These are phyloP conservation scores for Penicillium parvum DNA, from an alignment of 495 filamentous ascomycete genomes.

Conservation along the genomic window DNA sequence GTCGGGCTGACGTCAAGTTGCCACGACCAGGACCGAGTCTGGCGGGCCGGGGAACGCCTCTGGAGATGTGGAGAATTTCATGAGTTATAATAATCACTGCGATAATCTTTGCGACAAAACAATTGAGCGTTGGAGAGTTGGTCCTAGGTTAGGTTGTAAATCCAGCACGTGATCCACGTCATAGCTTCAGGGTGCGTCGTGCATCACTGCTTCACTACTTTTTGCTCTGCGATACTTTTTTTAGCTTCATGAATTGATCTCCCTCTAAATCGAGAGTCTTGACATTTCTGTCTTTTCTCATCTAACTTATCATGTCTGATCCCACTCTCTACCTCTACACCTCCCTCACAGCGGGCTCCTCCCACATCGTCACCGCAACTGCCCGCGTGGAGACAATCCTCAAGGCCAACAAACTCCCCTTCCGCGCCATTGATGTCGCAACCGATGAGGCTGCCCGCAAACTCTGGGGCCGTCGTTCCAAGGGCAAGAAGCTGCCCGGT, in stretches of 20 bases:
- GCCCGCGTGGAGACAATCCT: constrained; percentile 94
- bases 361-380: constrained; percentile 96
- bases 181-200: constrained; percentile 1
- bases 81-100: no score
- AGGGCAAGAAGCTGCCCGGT: constrained; percentile 77
- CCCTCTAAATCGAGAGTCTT: background rate
- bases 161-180: constrained; percentile 12
- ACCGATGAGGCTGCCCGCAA: constrained; percentile 87
- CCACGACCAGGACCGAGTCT: constrained; percentile 12
- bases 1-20: constrained; percentile 27
- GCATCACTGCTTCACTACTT: no score
- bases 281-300: background rate
- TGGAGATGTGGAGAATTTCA: constrained; percentile 10
- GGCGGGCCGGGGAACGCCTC: constrained; percentile 1
- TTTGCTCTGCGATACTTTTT: background rate
- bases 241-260: background rate
- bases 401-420: constrained; percentile 89
- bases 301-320: constrained; percentile 54
- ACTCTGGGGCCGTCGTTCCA: constrained; percentile 81
- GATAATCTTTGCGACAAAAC: no score
- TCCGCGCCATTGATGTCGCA: constrained; percentile 86
- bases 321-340: constrained; percentile 88
- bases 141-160: no score
- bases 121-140: no score
- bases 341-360: constrained; percentile 90